Evolutionary conservation across 768 basidiomycete species (phyloP), one percentile per base, ranked within the genome.

Genomic region (Cubamyces sp.): DNA sequence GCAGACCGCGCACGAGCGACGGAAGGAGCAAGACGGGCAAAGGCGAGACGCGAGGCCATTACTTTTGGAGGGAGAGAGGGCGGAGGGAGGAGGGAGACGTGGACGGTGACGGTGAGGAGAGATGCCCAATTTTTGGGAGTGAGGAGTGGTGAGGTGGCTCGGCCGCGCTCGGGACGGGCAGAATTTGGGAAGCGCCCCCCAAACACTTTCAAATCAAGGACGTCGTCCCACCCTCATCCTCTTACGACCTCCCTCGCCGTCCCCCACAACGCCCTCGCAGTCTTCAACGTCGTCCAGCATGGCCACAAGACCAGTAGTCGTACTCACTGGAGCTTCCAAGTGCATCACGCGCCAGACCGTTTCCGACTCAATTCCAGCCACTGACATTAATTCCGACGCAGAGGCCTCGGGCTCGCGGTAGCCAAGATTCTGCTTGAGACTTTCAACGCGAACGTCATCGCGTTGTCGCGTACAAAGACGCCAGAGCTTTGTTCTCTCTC

Each of bases 291-390:
- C 54, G 46, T 30, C 28, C 19, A 40, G 45, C 53, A 70, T 68
- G 65, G 72, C 74, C 67, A 15, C 69, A 41, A 81, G 77, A 62
- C 86, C 87, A 5, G 84, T 90, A 55, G 79, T 95, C 34, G 72
- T 95, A 57, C 81, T 96, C 66, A 92, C 94, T 60, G 95, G 96
- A 56, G 94, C 91, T 19, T 95, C 91, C 56, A 92, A 82, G 90
- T 91, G 65, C 61, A 64, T 60, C 60, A 41, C 55, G 43, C 41
- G 54, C 59, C 49, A 43, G 52, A 19, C 40, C 26, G 46, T 51
- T 60, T 43, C 52, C 37, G 45, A 45, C 50, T 8, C 49, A 19
- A 41, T 54, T 50, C 51, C 28, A 48, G 50, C 60, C 15, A 63
- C 68, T 68, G 54, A 69, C 50, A 18, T n/a, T n/a, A n/a, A n/a